Evolutionary conservation across 352 stramenopile species (phyloP), one percentile per base, ranked within the genome.

Genomic region (Stephanocyclus meneghinianus): DNA sequence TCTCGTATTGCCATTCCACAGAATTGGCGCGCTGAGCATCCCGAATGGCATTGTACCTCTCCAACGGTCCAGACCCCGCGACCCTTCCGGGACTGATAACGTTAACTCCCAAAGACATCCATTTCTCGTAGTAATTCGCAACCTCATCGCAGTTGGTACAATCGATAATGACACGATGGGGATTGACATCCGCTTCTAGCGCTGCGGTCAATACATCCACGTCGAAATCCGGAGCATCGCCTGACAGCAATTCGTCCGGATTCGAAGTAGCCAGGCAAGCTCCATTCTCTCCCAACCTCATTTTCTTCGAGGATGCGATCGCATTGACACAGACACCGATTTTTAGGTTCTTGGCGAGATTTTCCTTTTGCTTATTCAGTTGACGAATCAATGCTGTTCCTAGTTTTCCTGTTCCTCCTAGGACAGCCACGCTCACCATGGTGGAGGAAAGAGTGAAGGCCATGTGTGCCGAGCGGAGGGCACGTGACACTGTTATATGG

Each of bases 401-500:
- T 45, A 89, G 55, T 21, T 78, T 60, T 57, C 83, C 83, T 21
- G 79, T 85, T 35, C 55, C 74, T 44, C 83, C 83, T 11, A 98
- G 86, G n/a, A 98, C 68, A 56, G 91, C 95, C 29, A 98, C 95
- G 55, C 92, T 97, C 65, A 97, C 93, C 15, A 92, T 95, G 62
- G 96, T 95, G 65, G 97, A 90, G 10, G 93, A 97, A 13, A 98
- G 85, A 70, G 97, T 97, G 80, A 98, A 98, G 3, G 95, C 94
- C 69, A 96, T 95, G 85, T 98, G 96, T 30, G 96, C 95, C 1
- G 95, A 95, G 40, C 95, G 93, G 15, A 98, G 85, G 40, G 96
- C 95, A 61, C 93, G 87, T 0, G 95, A 94, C 45, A 42, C 57
- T 65, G 15, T 32, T 21, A 29, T 63, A 32, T 30, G 6, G 29